These are phyloP conservation scores for Mucor indicus DNA, from an alignment of 371 early-diverging fungal genomes.

Conservation along the genomic window DNA sequence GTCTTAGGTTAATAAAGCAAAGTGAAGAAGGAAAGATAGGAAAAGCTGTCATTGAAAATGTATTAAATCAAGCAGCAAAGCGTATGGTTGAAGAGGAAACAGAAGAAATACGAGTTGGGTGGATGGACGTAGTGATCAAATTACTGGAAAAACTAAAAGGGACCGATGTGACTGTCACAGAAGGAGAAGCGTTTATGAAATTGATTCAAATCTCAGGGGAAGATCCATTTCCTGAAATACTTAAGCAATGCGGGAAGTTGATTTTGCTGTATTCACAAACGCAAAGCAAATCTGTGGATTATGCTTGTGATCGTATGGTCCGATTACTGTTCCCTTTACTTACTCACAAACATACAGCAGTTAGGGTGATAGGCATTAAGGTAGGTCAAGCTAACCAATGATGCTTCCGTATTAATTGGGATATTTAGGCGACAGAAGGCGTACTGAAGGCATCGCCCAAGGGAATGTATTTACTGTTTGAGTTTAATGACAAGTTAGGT, in stretches of 20 bases:
- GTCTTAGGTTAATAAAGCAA: slow-evolving; percentile 3
- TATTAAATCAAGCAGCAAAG: not conserved
- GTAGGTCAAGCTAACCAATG: slow-evolving; percentile 1
- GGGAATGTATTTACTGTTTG: slow-evolving; percentile 16
- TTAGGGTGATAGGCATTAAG: slow-evolving; percentile 30
- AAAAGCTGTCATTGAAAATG: not conserved
- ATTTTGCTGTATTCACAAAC: slow-evolving; percentile 9
- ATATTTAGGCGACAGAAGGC: slow-evolving; percentile 7
- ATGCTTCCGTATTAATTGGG: not conserved
- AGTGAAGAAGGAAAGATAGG: not conserved
- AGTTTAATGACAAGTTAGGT: slow-evolving; percentile 8
- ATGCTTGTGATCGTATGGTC: slow-evolving; percentile 25
- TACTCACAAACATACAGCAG: slow-evolving; percentile 24
- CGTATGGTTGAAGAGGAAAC: slow-evolving; percentile 16
- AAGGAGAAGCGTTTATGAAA: slow-evolving; percentile 9
- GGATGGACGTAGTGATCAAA: slow-evolving; percentile 12
- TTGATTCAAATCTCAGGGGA: slow-evolving; percentile 12
- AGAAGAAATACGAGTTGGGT: slow-evolving; percentile 24
- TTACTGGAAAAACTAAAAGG: not conserved
- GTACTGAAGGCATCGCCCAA: slow-evolving; percentile 15
- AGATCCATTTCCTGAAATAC: slow-evolving; percentile 28
- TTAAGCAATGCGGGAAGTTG: slow-evolving; percentile 14
- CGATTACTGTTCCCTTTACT: slow-evolving; percentile 14
- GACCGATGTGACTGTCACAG: not conserved
- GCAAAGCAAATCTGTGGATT: slow-evolving; percentile 16